Conservation (phyloP, 2,329 filamentous ascomycete species). For the Zymoseptoria pseudotritici region DNA sequence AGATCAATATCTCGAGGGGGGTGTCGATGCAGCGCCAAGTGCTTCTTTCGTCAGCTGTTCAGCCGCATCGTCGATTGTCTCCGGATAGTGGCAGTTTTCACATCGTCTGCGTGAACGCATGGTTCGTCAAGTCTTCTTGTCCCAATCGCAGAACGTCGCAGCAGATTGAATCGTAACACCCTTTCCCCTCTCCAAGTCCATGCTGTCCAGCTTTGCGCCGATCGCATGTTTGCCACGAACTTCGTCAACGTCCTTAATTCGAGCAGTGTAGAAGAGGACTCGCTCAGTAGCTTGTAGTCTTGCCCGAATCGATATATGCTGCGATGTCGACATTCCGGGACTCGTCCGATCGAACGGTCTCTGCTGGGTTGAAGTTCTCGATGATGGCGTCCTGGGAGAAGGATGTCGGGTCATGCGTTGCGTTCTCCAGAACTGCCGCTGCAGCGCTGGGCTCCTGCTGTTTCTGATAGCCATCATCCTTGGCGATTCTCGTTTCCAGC, state of each 20-base stretch:
- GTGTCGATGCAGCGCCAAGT: too few relatives aligned
- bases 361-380: slow-evolving; percentile 71
- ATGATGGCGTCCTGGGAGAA: slow-evolving; percentile 61
- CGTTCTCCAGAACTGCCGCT: slow-evolving; percentile 44
- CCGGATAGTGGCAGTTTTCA: too few relatives aligned
- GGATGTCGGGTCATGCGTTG: slow-evolving; percentile 49
- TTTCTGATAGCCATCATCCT: slow-evolving; percentile 95
- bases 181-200: slow-evolving; percentile 97
- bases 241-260: slow-evolving; percentile 95
- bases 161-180: slow-evolving; percentile 98
- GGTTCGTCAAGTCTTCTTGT: slow-evolving; percentile 52
- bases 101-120: too few relatives aligned
- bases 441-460: slow-evolving; percentile 59
- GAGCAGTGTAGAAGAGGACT: slow-evolving; percentile 94
- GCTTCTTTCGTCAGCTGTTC: too few relatives aligned
- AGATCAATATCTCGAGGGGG: too few relatives aligned
- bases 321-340: slow-evolving; percentile 98
- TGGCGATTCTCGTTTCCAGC: slow-evolving; percentile 81
- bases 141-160: slow-evolving; percentile 95
- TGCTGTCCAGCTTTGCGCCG: slow-evolving; percentile 99
- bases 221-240: slow-evolving; percentile 90
- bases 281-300: slow-evolving; percentile 92
- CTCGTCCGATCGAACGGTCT: slow-evolving; percentile 67
- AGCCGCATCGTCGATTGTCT: too few relatives aligned
- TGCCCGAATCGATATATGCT: slow-evolving; percentile 96